Base-by-base conservation (phyloP, 345 rosid genomes). In the Clausena lansium region DNA sequence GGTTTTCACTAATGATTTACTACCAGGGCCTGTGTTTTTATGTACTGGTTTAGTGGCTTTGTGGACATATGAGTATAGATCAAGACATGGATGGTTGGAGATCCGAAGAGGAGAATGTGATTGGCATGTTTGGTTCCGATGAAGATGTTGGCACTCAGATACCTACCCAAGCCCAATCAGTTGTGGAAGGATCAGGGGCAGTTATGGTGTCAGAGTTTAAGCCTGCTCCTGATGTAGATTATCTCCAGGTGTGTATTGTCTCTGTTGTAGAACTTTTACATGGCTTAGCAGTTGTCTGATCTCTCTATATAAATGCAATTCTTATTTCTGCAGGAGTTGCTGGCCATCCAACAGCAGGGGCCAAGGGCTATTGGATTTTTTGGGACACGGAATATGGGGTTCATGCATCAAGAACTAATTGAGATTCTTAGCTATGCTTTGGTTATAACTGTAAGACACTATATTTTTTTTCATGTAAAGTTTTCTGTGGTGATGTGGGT, bases 371-470 rank as follows among this genome's bases (percentile, higher is more conserved):
- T 96, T 81, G 98, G 99, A 73, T 96, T 96, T 83, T 96, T 96
- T 78, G 99, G 99, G 50, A 94, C 98, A 2, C 83, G 98, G 76
- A 96, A 96, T 74, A 96, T 96, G 99, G 99, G 98, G 67, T 96
- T 96, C 88, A 89, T 96, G 98, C 99, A 96, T 87, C 99, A 96
- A 84, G 91, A 96, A 65, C 95, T 94, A 77, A 96, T 96, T 58
- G 99, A 96, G 89, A 96, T 96, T 71, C 99, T 96, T 79, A 96
- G 99, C 87, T 96, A 96, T 86, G 99, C 99, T 61, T 84, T 96
- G 89, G 99, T 96, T 86, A 94, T 96, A 81, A 96, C 99, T 1
- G 99, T 96, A 86, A 85, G 98, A 71, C 78, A 64, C 75, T 41
- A 33, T 70, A 78, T 60, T 62, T 80, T 60, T 27, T 61, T 61